Base-by-base conservation (phyloP, 2,329 filamentous ascomycete genomes). In the Fusarium solani-melongenae region DNA sequence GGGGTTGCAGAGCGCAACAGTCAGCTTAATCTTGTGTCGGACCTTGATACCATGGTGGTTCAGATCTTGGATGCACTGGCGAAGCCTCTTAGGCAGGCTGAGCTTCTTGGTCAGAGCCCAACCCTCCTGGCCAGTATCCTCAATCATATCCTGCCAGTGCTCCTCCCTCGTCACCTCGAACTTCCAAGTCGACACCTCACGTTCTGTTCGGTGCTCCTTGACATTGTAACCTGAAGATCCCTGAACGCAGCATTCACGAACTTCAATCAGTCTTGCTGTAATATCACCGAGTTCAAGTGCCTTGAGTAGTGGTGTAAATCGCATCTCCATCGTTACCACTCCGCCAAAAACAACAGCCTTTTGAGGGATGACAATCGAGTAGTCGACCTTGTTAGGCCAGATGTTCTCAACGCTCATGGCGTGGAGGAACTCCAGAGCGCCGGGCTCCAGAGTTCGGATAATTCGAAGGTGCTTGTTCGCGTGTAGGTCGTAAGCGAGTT, bases 351-450 rank as follows among this genome's bases (percentile, higher is more conserved):
- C 93, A 62, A 98, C 92, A 2, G 96, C 96, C 84, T 98, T 98
- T 79, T 94, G 95, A 0, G 96, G 96, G 12, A 97, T 94, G 66
- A 94, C 91, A 72, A 99, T 95, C 33, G 94, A 96, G 84, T 99
- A 99, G 81, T 97, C 94, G 77, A 98, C 90, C 86, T 99, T 99
- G 85, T 98, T 96, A 7, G 95, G 93, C 96, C 96, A 99, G 72
- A 97, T 93, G 79, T 98, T 98, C 83, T 98, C 95, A 73, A 98
- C 95, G 72, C 94, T 94, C 94, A 98, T 96, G 56, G 94, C 92
- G 82, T 98, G 93, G 39, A 93, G 88, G 71, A 95, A 89, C 80
- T 96, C 93, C 67, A 95, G 86, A 12, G 93, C 92, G 59, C 91
- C 92, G 12, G 93, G 89, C 69, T 94, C 92, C 55, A 95, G 85